Base-by-base conservation (phyloP, 805 yeast genomes). In the Maudiozyma turicensis region DNA sequence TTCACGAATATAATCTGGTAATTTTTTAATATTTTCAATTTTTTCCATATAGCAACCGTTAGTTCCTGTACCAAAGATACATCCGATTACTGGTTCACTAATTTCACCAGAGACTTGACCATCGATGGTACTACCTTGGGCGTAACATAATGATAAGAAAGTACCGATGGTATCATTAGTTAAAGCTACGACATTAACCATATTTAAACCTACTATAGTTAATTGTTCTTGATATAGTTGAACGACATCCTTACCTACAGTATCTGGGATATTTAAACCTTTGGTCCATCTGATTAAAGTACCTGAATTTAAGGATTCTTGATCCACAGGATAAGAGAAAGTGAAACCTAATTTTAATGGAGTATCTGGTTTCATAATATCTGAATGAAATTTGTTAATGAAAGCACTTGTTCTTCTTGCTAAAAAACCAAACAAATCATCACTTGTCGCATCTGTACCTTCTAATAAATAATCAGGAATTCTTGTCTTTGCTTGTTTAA, bases 151-250 rank as follows among this genome's bases (percentile, higher is more conserved):
- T 8, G 96, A 82, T 61, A 91, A 72, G 52, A 91, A 74, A 10
- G 98, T 90, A 41, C 99, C 98, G 14, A 89, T 96, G 0, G 98
- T 93, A 65, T 91, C 99, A 65, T 91, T 91, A 30, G 96, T 95
- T 51, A 93, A 75, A 0, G 98, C 98, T 14, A 84, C 88, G 41
- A 90, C 86, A 37, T 68, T 63, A 38, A 87, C 87, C 55, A 58
- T 58, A 8, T 86, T 84, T 40, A 81, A 70, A 0, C 78, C 73
- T 40, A 76, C 73, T 3, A 55, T 59, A 57, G 86, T 84, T 44
- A 91, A 60, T 50, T 86, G 84, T 10, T 66, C 64, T 67, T 93
- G 98, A 52, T 88, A 74, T 43, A 81, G 67, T 43, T 71, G 71
- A 46, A 86, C 93, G 42, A 93, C 84, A 64, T 91, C 97, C 61